These are phyloP conservation scores for Rhizopus arrhizus DNA, from an alignment of 371 early-diverging fungal species.

Conservation along the genomic window DNA sequence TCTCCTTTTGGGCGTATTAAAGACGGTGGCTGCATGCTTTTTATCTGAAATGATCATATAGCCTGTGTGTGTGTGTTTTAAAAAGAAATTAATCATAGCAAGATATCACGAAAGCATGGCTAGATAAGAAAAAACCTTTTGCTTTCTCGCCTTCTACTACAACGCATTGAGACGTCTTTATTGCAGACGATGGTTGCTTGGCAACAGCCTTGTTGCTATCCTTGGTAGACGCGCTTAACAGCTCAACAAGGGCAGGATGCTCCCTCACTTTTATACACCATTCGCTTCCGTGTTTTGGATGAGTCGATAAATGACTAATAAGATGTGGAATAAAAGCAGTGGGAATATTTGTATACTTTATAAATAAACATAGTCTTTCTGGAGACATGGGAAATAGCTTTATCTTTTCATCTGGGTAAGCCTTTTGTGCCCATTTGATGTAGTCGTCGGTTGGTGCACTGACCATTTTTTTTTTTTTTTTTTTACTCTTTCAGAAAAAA, in stretches of 20 bases:
- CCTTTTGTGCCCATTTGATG: background rate
- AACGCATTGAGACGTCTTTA: background rate
- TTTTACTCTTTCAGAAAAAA: too few relatives aligned
- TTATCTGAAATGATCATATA: too few relatives aligned
- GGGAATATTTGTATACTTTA: background rate
- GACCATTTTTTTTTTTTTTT: background rate
- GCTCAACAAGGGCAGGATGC: background rate
- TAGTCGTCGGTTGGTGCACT: background rate
- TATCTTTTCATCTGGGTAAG: background rate
- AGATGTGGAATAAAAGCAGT: background rate
- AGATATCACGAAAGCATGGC: background rate
- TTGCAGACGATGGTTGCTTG: background rate
- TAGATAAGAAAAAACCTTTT: constrained; percentile 1
- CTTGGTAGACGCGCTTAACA: background rate
- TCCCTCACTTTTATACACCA: background rate
- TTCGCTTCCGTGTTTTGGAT: background rate
- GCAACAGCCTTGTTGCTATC: background rate
- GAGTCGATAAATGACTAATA: background rate
- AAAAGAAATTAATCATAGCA: too few relatives aligned
- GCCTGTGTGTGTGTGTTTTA: too few relatives aligned
- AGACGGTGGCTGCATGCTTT: too few relatives aligned
- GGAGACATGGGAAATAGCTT: constrained; percentile 1
- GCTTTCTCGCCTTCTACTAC: background rate
- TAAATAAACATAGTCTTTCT: constrained; percentile 1
- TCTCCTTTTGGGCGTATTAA: too few relatives aligned